Evolutionary conservation across 768 basidiomycete species (phyloP), one percentile per base, ranked within the genome.

Genomic region (Panaeolus papilionaceus): DNA sequence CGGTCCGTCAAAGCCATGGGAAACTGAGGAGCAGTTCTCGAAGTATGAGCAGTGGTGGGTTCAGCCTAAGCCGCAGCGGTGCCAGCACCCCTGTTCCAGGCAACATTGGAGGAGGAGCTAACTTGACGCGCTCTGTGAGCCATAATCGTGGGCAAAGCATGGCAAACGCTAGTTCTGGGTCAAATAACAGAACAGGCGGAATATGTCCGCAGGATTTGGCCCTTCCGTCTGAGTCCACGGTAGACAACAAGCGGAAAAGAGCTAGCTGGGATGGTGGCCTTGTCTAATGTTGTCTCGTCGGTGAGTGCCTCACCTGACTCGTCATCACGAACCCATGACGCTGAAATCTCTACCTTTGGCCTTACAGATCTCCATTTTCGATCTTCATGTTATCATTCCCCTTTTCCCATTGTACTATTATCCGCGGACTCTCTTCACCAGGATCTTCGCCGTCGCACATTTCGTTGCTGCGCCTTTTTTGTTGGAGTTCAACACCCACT

Each of bases 61-160:
- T 65, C n/a, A 64, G 66, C 37, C 49, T 68, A 1, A 65, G 61
- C 28, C 64, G 66, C 12, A 64, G 65, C 33, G 69, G 67, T 23
- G 70, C 68, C 40, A 69, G 64, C 38, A 58, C 66, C 42, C 38
- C 63, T 65, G 58, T 67, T 66, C 12, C 66, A 65, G 61, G 66
- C 66, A 61, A 72, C 51, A 38, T 23, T 38, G 40, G 54, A 38
- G 37, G 64, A 66, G 70, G 67, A 10, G 42, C 68, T 2, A 45
- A 28, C 62, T 10, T 72, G 11, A 73, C 74, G 23, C 70, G 77
- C 67, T 77, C 76, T 65, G 72, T 76, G 70, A 79, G 78, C 64
- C 83, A 84, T 73, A 81, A 83, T 71, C 76, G 82, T 18, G 82
- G 82, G 14, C 81, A 82, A 75, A 84, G 82, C 68, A 80, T 79